A percentile compares a stretch with the other conserved stretches of the same genome.
These are phyloP conservation scores for Pluteus cervinus DNA, from an alignment of 768 basidiomycete genomes.

Conservation along the genomic window DNA sequence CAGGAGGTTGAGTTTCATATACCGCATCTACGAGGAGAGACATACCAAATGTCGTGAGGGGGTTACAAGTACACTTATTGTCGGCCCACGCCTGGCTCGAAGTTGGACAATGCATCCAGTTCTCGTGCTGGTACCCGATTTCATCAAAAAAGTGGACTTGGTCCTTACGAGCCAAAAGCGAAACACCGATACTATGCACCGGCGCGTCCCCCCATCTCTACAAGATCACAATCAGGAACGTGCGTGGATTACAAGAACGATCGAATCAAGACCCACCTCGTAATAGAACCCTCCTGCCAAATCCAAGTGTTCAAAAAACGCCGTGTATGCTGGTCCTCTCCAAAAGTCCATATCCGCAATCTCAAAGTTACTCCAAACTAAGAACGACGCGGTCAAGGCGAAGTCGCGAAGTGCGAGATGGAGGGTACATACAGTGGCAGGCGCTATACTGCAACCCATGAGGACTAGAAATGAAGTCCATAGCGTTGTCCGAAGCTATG, in stretches of 20 bases:
- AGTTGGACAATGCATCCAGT: conserved; percentile 67
- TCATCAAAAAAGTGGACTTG: conserved; percentile 79
- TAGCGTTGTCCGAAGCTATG: conserved; percentile 52
- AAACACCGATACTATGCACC: conserved; percentile 77
- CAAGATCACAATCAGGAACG: conserved; percentile 29
- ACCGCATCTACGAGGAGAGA: conserved; percentile 9
- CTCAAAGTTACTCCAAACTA: conserved; percentile 68
- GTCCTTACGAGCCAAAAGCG: conserved; percentile 63
- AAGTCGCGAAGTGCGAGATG: conserved; percentile 4
- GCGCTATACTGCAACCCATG: conserved; percentile 66
- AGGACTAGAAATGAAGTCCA: conserved; percentile 65
- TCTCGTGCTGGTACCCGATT: conserved; percentile 78
- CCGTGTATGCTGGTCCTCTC: conserved; percentile 54
- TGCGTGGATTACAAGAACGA: conserved; percentile 24
- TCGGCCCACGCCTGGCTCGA: conserved; percentile 36
- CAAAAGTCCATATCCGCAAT: conserved; percentile 67
- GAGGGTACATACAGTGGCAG: conserved; percentile 59
- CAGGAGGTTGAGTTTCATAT: no score
- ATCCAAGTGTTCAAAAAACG: conserved; percentile 64
- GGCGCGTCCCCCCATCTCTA: conserved; percentile 86
- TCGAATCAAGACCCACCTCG: conserved; percentile 40
- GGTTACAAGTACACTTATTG: conserved; percentile 62
- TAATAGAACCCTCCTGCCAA: conserved; percentile 63
- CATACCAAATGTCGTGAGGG: conserved; percentile 55
- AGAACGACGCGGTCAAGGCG: background rate